Evolutionary conservation across 148 eudicot species (phyloP).

Genomic region (Vaccinium macrocarpon): DNA sequence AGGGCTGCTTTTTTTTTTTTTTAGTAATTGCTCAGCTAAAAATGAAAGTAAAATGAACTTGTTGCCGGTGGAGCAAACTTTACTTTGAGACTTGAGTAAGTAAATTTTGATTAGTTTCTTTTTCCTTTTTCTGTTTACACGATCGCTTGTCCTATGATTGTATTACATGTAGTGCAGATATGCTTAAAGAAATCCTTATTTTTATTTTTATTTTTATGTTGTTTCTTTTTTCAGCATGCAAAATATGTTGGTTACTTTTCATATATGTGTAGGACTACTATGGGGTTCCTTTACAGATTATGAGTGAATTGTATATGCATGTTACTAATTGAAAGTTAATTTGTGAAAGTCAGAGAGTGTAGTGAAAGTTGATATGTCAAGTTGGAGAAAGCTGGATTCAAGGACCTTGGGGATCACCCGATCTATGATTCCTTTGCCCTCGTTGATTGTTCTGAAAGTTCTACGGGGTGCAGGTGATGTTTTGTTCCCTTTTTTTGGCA

Average conservation of each 20-base stretch:
- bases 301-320: background rate
- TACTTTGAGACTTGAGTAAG: background rate
- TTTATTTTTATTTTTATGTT: background rate
- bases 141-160: background rate
- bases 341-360: conserved; percentile 6
- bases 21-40: too few species aligned
- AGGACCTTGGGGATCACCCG: conserved; percentile 50
- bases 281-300: background rate
- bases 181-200: background rate
- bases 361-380: conserved; percentile 46
- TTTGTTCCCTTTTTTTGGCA: conserved; percentile 1
- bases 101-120: background rate
- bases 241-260: background rate
- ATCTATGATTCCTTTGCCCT: conserved; percentile 43
- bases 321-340: background rate
- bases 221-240: background rate
- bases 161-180: background rate
- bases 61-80: too few species aligned
- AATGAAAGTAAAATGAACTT: too few species aligned
- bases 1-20: too few species aligned
- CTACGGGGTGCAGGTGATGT: conserved; percentile 56
- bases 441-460: conserved; percentile 54
- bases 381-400: conserved; percentile 69
- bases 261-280: background rate
- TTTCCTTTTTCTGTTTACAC: background rate